Evolutionary conservation across 2,329 filamentous ascomycete species (phyloP), one percentile per base, ranked within the genome.

Genomic region (Thermomyces lanuginosus): DNA sequence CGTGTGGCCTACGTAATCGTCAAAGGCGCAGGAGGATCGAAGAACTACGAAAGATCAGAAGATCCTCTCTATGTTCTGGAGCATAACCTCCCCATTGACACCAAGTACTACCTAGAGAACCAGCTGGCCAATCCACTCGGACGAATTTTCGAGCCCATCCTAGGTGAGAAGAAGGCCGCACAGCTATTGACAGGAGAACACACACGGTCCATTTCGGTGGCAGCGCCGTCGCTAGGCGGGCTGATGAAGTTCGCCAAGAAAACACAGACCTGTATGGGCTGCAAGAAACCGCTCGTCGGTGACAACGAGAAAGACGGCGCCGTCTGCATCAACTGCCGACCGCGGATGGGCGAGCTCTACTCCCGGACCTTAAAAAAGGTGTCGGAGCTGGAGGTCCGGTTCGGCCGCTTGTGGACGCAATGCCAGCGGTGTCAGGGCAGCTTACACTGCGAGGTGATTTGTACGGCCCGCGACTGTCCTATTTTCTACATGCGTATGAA

Each of bases 401-500:
- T 98, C 49, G 78, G 82, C 4, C 65, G 89, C 26, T 64, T 98
- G 27, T 98, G 89, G 89, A 98, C 89, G 25, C 89, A 98, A 55
- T 98, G 89, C 51, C 89, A 98, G 60, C 67, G 89, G 21, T 98
- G 89, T 52, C 89, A 98, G 59, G 89, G 84, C 29, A 93, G 83
- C 59, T 78, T 98, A 68, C 89, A 98, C 58, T 89, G 82, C 51
- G 89, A 98, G 54, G 91, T 98, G 29, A 95, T 98, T 41, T 98
- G 89, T 61, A 84, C 77, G 36, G 86, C 77, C 50, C 79, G 83
- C 51, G 89, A 98, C 60, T 98, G 89, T 49, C 89, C 89, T 1
- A 98, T 98, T 45, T 98, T 98, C 55, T 98, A 98, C 54, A 98
- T 98, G 89, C 74, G 89, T 4, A 98, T 98, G 89, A 98, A 98